Evolutionary conservation across 345 rosid species (phyloP).

Genomic region (Triadica sebifera): DNA sequence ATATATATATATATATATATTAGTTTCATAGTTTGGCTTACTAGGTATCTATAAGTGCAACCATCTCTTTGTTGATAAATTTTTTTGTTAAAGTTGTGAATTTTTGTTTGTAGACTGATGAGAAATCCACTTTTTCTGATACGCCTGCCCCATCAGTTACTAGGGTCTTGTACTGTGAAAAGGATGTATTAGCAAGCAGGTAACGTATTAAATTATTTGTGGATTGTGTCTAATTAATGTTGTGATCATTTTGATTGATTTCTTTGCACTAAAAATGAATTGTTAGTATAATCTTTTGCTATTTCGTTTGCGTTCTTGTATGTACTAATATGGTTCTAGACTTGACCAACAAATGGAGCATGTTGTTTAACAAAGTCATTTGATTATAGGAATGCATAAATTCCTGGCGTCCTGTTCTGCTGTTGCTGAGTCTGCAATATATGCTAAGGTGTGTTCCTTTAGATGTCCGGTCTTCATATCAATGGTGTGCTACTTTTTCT

Average conservation of each 20-base stretch:
- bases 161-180: conserved; percentile 70
- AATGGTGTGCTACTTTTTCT: neutral
- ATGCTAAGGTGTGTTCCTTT: conserved; percentile 54
- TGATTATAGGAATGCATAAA: neutral
- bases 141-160: conserved; percentile 86
- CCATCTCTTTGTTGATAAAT: neutral
- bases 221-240: conserved; percentile 2
- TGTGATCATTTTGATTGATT: neutral
- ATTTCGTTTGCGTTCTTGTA: neutral
- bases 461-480: neutral
- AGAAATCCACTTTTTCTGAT: conserved; percentile 77
- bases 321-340: neutral
- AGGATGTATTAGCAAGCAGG: conserved; percentile 86
- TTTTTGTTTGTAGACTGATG: conserved; percentile 56
- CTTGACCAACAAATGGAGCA: neutral
- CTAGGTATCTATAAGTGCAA: neutral
- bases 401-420: neutral
- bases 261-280: neutral
- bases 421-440: conserved; percentile 50
- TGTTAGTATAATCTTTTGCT: neutral
- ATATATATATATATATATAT: no score
- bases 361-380: neutral
- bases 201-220: conserved; percentile 13
- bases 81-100: neutral
- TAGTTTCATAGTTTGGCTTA: neutral